Conservation (phyloP, 2,329 filamentous ascomycete genomes). For the Bipolaris zeicola region DNA sequence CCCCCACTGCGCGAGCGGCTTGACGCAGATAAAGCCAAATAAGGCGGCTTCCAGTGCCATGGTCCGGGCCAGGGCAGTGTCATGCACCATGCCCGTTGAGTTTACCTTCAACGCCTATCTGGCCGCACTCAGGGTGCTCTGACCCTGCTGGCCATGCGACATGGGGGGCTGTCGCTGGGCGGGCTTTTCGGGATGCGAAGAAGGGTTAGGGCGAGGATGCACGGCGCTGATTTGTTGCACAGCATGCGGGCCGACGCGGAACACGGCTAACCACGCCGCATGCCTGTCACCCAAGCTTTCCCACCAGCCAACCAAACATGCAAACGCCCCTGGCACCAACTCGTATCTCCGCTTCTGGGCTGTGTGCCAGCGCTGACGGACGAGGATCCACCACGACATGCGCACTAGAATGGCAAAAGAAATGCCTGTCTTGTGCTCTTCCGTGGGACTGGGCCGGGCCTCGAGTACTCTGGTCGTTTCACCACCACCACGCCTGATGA, state of each 20-base stretch:
- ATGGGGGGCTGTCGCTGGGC: not conserved
- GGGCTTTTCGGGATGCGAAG: constrained; percentile 6
- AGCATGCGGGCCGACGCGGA: constrained; percentile 10
- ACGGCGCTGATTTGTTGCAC: constrained; percentile 8
- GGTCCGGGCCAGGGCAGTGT: constrained; percentile 13
- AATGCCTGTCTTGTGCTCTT: not conserved
- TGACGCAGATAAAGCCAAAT: constrained; percentile 10
- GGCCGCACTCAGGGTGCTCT: constrained; percentile 4
- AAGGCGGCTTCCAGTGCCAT: constrained; percentile 9
- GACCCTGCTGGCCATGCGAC: constrained; percentile 14
- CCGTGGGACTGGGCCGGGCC: not conserved
- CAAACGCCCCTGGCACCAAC: constrained; percentile 1
- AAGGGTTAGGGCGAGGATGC: not conserved
- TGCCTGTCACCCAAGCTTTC: not conserved
- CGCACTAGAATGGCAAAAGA: not conserved
- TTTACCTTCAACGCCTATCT: constrained; percentile 12
- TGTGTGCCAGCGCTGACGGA: not conserved
- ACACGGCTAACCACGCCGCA: constrained; percentile 9
- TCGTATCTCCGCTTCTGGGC: constrained; percentile 6
- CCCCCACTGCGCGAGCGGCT: constrained; percentile 6
- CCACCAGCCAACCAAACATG: not conserved
- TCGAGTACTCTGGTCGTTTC: not conserved
- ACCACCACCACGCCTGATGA: too few species aligned
- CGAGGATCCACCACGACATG: not conserved
- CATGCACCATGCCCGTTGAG: constrained; percentile 15